These are phyloP conservation scores for Datisca glomerata DNA, from an alignment of 306 rosid genomes.

Conservation along the genomic window DNA sequence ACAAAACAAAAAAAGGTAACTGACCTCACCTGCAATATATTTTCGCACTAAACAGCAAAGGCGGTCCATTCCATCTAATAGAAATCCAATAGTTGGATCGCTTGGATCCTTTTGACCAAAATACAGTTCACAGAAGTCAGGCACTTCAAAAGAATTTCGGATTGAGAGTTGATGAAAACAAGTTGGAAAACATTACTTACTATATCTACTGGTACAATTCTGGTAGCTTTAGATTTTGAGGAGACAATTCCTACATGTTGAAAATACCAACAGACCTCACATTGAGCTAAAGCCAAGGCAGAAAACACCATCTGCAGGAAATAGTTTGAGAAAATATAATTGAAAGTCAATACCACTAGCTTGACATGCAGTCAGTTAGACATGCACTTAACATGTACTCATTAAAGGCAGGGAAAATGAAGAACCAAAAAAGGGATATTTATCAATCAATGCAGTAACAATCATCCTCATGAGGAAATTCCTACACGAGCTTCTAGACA, in stretches of 20 bases:
- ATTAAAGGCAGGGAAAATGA: too few species aligned
- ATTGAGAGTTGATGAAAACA: constrained; percentile 11
- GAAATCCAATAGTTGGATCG: constrained; percentile 92
- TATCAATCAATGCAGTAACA: too few species aligned
- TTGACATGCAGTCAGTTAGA: too few species aligned
- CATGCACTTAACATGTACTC: too few species aligned
- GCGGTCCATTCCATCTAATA: constrained; percentile 90
- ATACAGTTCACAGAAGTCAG: too few species aligned
- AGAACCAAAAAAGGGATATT: too few species aligned
- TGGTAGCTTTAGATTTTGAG: constrained; percentile 69
- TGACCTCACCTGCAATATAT: constrained; percentile 65
- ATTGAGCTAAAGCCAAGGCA: constrained; percentile 96
- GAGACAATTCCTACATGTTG: constrained; percentile 89
- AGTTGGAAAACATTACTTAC: constrained; percentile 37
- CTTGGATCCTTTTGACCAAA: constrained; percentile 98
- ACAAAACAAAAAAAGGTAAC: not conserved
- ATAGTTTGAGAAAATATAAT: too few species aligned
- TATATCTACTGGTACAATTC: constrained; percentile 65
- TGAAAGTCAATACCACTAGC: too few species aligned
- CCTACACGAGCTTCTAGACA: too few species aligned
- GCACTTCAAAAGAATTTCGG: constrained; percentile 13
- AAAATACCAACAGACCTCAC: constrained; percentile 92
- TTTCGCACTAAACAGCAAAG: constrained; percentile 95
- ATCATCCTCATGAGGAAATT: too few species aligned
- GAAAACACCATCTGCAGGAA: constrained; percentile 89